Evolutionary conservation across 1,139 yeast species (phyloP).

Genomic region (Yamadazyma trypodendri): DNA sequence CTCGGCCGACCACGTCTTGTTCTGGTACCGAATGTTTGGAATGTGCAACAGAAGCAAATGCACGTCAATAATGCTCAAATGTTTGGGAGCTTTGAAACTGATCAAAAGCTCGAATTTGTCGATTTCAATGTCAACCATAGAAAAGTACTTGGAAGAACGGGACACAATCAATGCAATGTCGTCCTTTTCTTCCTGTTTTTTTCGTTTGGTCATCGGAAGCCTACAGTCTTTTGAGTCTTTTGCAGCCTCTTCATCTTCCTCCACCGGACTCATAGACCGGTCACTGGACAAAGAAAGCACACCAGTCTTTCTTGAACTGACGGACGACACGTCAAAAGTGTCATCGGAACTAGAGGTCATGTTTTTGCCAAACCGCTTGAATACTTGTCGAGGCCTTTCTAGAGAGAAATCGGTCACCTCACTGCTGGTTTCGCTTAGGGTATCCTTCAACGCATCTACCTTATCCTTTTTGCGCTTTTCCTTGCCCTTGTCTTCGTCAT

Average conservation of each 20-base stretch:
- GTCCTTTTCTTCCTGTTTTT: slow-evolving; percentile 19
- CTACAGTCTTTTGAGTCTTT: background rate
- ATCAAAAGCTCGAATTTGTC: slow-evolving; percentile 54
- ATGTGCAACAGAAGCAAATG: slow-evolving; percentile 63
- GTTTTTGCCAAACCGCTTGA: slow-evolving; percentile 6
- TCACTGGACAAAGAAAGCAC: slow-evolving; percentile 6
- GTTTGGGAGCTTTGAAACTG: slow-evolving; percentile 76
- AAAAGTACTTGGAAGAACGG: slow-evolving; percentile 66
- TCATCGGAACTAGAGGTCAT: slow-evolving; percentile 10
- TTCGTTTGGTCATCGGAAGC: slow-evolving; percentile 14
- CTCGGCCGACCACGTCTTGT: slow-evolving; percentile 77
- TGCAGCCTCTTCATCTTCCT: slow-evolving; percentile 6
- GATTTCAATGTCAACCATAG: slow-evolving; percentile 60
- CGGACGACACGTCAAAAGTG: slow-evolving; percentile 9
- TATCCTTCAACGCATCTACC: background rate
- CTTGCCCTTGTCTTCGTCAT: slow-evolving; percentile 16
- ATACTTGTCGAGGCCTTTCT: slow-evolving; percentile 14
- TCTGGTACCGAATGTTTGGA: slow-evolving; percentile 62
- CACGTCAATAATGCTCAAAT: slow-evolving; percentile 66
- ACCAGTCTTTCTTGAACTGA: slow-evolving; percentile 8
- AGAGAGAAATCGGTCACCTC: slow-evolving; percentile 6
- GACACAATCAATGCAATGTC: slow-evolving; percentile 21
- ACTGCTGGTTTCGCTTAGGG: slow-evolving; percentile 1
- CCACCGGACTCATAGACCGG: slow-evolving; percentile 2
- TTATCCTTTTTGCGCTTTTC: background rate